These are phyloP conservation scores for Termitomyces heimii DNA, from an alignment of 768 basidiomycete species.

Conservation along the genomic window DNA sequence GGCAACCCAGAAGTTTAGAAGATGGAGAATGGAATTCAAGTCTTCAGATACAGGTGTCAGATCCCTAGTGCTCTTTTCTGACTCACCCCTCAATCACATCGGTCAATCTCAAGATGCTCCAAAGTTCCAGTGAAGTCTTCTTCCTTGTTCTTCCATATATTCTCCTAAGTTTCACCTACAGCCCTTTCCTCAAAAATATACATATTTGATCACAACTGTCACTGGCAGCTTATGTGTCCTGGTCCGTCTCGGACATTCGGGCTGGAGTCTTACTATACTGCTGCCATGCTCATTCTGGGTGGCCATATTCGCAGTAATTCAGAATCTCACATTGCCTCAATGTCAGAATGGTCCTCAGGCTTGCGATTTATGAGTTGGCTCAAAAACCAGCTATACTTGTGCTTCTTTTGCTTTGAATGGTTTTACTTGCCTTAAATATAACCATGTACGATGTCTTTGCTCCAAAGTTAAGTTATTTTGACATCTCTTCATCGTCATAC, in stretches of 20 bases:
- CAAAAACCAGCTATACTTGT: constrained; percentile 70
- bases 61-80: not conserved
- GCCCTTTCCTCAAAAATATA: not conserved
- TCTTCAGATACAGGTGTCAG: not conserved
- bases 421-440: constrained; percentile 56
- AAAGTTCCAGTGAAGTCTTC: not conserved
- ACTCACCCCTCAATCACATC: not conserved
- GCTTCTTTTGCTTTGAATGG: constrained; percentile 65
- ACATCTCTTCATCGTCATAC: constrained; percentile 69
- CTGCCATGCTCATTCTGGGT: not conserved
- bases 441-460: constrained; percentile 54
- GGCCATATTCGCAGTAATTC: not conserved
- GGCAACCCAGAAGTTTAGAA: not conserved
- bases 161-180: not conserved
- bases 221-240: too few relatives aligned
- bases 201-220: too few relatives aligned
- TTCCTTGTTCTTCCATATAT: not conserved
- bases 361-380: constrained; percentile 67
- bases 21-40: not conserved
- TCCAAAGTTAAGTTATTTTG: too few relatives aligned
- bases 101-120: not conserved
- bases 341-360: constrained; percentile 50
- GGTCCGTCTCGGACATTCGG: too few relatives aligned
- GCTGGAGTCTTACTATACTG: not conserved
- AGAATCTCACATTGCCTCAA: not conserved